phyloP scores from a whole-genome alignment of 1,139 yeast genomes.

The Citeromyces hawaiiensis region DNA sequence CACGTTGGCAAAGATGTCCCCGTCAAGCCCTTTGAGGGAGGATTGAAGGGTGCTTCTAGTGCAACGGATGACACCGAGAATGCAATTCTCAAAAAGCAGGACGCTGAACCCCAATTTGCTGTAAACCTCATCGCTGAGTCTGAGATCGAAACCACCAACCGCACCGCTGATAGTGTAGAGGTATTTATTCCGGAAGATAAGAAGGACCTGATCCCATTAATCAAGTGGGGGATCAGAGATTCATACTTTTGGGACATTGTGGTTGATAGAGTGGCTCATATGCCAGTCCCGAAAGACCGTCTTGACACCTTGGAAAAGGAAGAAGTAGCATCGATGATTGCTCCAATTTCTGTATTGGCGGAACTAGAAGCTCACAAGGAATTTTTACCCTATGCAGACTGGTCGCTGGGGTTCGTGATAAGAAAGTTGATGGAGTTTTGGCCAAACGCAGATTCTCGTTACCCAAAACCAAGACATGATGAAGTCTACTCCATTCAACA shows the following conservation, averaged over 20 bases:
- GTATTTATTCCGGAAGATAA: background rate
- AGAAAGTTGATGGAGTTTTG: background rate
- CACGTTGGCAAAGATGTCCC: too few relatives aligned
- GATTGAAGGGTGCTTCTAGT: background rate
- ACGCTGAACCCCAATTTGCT: too few relatives aligned
- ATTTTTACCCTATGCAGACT: background rate
- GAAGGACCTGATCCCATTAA: background rate
- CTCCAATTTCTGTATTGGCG: background rate
- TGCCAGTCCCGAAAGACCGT: background rate
- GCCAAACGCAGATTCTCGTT: background rate
- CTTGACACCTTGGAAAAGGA: background rate
- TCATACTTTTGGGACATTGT: background rate
- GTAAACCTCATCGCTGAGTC: background rate
- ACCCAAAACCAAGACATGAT: background rate
- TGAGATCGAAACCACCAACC: background rate
- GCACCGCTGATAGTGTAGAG: background rate
- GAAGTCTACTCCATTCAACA: background rate
- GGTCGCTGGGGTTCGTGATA: background rate
- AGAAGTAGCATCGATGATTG: background rate
- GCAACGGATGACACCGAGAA: background rate
- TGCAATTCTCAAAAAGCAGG: too few relatives aligned
- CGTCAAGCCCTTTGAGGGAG: background rate
- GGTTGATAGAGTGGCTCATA: background rate
- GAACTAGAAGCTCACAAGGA: background rate
- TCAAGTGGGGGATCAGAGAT: background rate